These are phyloP conservation scores for Linnemannia zychae DNA, from an alignment of 192 early-diverging fungal species.

Conservation along the genomic window DNA sequence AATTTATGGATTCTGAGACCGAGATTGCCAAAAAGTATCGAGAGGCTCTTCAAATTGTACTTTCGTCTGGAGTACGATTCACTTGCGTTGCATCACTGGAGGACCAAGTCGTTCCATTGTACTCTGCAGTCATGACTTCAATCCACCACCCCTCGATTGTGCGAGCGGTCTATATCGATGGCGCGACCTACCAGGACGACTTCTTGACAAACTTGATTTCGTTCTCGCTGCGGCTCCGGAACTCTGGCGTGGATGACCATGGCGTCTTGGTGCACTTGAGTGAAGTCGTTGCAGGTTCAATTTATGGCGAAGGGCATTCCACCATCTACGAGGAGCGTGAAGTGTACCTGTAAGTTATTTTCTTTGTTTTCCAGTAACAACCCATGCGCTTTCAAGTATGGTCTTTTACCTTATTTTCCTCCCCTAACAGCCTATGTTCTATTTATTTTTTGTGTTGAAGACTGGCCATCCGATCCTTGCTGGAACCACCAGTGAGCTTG, in stretches of 20 bases:
- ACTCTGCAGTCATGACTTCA: constrained; percentile 79
- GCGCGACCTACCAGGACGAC: constrained; percentile 82
- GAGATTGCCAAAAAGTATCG: constrained; percentile 78
- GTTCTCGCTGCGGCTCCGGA: constrained; percentile 89
- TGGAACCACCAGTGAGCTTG: constrained; percentile 47
- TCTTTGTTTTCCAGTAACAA: constrained; percentile 13
- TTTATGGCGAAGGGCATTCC: constrained; percentile 94
- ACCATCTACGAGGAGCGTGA: constrained; percentile 92
- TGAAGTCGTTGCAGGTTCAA: constrained; percentile 87
- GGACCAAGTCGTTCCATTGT: constrained; percentile 96
- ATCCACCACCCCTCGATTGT: constrained; percentile 85
- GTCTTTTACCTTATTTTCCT: neutral
- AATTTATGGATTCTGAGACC: constrained; percentile 88
- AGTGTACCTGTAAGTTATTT: constrained; percentile 74
- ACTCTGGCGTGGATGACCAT: constrained; percentile 90
- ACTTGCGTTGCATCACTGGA: constrained; percentile 90
- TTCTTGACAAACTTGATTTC: constrained; percentile 91
- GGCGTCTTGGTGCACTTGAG: constrained; percentile 88
- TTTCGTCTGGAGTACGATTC: constrained; percentile 78
- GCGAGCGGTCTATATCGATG: constrained; percentile 93
- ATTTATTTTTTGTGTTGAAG: constrained; percentile 27
- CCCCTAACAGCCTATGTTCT: constrained; percentile 3
- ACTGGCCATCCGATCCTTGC: constrained; percentile 45
- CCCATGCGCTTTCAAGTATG: neutral
- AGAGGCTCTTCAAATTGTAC: constrained; percentile 74